Evolutionary conservation across 768 basidiomycete species (phyloP).

Genomic region (Phanerochaete carnosa): DNA sequence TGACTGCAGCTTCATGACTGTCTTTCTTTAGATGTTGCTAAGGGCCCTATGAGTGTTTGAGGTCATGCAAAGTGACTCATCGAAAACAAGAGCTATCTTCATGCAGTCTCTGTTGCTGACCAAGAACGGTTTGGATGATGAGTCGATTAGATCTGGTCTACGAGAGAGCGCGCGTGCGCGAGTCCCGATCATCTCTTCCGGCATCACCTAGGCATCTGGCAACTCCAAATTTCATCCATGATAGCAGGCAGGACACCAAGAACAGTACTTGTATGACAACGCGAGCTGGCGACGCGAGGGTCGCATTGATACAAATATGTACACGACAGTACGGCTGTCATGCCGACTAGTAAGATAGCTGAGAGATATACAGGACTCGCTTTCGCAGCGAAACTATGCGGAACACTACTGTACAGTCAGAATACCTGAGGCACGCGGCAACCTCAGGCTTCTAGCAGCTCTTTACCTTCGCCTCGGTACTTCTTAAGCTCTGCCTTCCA

Average conservation of each 20-base stretch:
- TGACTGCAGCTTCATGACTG: neutral
- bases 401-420: neutral
- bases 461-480: constrained; percentile 71
- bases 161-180: too few relatives aligned
- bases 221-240: too few relatives aligned
- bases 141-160: too few relatives aligned
- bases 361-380: neutral
- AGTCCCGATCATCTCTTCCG: neutral
- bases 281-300: neutral
- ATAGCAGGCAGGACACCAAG: too few relatives aligned
- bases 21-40: neutral
- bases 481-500: constrained; percentile 79
- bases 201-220: too few relatives aligned
- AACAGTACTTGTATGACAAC: too few relatives aligned
- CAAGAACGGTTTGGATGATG: too few relatives aligned
- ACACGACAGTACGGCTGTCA: neutral
- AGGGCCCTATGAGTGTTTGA: neutral
- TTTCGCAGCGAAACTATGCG: neutral
- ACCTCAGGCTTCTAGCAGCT: constrained; percentile 29
- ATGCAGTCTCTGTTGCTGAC: too few relatives aligned
- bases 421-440: neutral
- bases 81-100: neutral
- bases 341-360: neutral
- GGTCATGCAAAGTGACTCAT: neutral
- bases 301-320: neutral